These are phyloP conservation scores for Sarocladium brachiariae DNA, from an alignment of 2,329 filamentous ascomycete species.

Conservation along the genomic window DNA sequence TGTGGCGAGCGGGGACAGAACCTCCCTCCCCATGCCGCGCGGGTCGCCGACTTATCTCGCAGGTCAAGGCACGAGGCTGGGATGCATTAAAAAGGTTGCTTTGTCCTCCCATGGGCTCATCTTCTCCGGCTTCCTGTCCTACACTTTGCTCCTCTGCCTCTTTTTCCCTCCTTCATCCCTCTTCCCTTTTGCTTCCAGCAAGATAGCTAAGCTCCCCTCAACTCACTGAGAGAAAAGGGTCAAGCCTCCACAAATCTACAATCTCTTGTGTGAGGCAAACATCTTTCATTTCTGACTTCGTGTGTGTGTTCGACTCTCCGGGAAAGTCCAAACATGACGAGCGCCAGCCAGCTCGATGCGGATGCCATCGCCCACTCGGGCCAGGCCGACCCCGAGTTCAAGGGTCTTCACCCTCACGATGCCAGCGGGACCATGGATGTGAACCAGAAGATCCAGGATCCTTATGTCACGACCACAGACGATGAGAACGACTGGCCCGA, in stretches of 20 bases:
- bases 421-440: conserved; percentile 24
- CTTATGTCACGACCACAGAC: conserved; percentile 17
- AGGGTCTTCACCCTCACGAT: conserved; percentile 19
- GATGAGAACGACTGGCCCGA: conserved; percentile 27
- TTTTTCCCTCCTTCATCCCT: background rate
- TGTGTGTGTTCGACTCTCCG: background rate
- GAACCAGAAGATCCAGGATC: conserved; percentile 14
- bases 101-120: background rate
- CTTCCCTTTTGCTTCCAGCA: background rate
- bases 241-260: background rate
- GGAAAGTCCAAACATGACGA: conserved; percentile 26
- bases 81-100: background rate
- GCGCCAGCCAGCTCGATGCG: conserved; percentile 26
- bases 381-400: conserved; percentile 24
- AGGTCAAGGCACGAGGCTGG: background rate
- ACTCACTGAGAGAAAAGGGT: no score
- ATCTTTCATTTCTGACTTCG: no score
- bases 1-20: conserved; percentile 1
- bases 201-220: background rate
- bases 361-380: conserved; percentile 29
- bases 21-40: background rate
- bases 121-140: background rate
- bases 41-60: background rate
- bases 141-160: background rate
- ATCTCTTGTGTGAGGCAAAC: no score